Evolutionary conservation across 306 rosid genomes (phyloP).

Genomic region (Gleditsia sinensis): DNA sequence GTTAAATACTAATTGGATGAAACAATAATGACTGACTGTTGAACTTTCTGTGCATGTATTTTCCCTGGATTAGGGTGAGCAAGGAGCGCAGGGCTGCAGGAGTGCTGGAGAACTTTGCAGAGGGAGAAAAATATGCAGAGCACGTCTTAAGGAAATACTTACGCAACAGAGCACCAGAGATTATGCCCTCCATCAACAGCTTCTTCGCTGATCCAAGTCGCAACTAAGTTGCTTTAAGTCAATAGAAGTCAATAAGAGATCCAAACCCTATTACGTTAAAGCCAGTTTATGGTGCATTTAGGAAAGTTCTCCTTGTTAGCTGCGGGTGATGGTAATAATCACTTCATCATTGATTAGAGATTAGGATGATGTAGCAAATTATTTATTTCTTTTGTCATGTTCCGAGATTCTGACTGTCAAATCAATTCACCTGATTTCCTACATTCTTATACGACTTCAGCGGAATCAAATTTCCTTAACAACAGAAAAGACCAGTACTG

Average conservation of each 20-base stretch:
- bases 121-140: constrained; percentile 81
- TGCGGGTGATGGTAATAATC: constrained; percentile 1
- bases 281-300: neutral
- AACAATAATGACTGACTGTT: neutral
- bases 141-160: constrained; percentile 67
- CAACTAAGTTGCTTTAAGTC: constrained; percentile 31
- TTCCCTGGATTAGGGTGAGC: constrained; percentile 41
- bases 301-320: neutral
- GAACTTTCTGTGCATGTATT: neutral
- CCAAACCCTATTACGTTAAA: neutral
- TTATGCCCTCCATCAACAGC: constrained; percentile 73
- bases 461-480: no score
- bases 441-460: no score
- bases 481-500: no score
- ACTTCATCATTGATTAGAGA: neutral
- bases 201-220: constrained; percentile 58
- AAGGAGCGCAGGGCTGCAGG: constrained; percentile 69
- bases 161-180: constrained; percentile 73
- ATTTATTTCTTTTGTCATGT: no score
- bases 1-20: neutral
- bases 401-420: no score
- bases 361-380: no score
- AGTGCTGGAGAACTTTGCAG: constrained; percentile 74
- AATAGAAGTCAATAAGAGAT: neutral
- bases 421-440: neutral